Percentiles rank a stretch among this genome's conserved stretches.
These are phyloP conservation scores for Hypsizygus ulmarius DNA, from an alignment of 1,284 basidiomycete species.

Conservation along the genomic window DNA sequence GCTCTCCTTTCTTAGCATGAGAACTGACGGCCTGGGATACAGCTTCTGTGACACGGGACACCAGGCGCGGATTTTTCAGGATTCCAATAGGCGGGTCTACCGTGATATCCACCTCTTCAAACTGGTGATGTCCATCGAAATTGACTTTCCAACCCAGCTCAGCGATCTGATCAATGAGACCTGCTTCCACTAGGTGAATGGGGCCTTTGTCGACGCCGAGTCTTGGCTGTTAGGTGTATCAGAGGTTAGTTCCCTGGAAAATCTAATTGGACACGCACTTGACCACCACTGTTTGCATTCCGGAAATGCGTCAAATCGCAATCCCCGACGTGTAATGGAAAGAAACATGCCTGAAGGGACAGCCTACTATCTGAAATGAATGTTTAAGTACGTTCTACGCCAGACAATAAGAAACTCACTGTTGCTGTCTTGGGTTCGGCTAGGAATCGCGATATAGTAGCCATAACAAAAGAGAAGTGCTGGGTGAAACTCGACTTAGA, in stretches of 20 bases:
- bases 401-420: slow-evolving; percentile 38
- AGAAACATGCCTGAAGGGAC: slow-evolving; percentile 43
- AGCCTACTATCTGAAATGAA: slow-evolving; percentile 41
- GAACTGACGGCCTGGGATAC: slow-evolving; percentile 76
- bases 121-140: slow-evolving; percentile 88
- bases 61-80: slow-evolving; percentile 85
- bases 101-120: slow-evolving; percentile 70
- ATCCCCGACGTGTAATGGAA: neutral
- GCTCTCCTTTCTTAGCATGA: slow-evolving; percentile 74
- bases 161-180: slow-evolving; percentile 74
- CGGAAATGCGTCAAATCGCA: slow-evolving; percentile 2
- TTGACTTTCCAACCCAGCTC: slow-evolving; percentile 86
- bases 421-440: slow-evolving; percentile 66
- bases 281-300: slow-evolving; percentile 34
- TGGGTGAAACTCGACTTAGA: neutral
- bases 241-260: neutral
- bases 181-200: slow-evolving; percentile 82
- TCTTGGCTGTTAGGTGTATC: slow-evolving; percentile 49
- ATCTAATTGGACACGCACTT: slow-evolving; percentile 27
- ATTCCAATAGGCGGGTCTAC: slow-evolving; percentile 82
- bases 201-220: slow-evolving; percentile 91
- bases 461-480: slow-evolving; percentile 19
- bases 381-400: slow-evolving; percentile 7
- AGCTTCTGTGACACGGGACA: slow-evolving; percentile 80
- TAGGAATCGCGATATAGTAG: slow-evolving; percentile 48